Evolutionary conservation across 2,329 filamentous ascomycete species (phyloP), one percentile per base, ranked within the genome.

Genomic region (Verticillium dahliae): DNA sequence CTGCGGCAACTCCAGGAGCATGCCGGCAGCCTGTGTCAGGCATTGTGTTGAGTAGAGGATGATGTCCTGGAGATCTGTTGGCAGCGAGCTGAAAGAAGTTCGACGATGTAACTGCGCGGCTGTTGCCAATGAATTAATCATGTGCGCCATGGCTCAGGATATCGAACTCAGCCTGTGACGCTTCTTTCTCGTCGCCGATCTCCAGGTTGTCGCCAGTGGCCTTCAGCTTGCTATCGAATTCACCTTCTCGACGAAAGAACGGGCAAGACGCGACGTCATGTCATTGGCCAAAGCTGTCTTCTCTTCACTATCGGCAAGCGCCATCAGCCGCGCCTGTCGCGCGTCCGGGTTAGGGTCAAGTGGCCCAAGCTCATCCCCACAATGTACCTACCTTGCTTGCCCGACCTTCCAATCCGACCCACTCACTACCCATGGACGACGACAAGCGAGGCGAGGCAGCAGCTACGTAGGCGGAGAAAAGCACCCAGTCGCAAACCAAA

Each of bases 1-100:
- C 72, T 97, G 92, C 6, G 92, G 90, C 45, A 98, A 81, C 57
- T 91, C 86, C 3, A 99, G 82, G 18, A 98, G 84, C 58, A 96
- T 82, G 35, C 91, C 91, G 11, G 90, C 90, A 27, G 89, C 86
- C 74, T 95, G 91, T 3, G 89, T 91, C 54, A 94, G 83, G 67
- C 85, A 84, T 71, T 90, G 87, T 39, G 89, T 88, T 60, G 88
- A 82, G 72, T 88, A 89, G 68, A 89, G 88, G 65, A 93, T 80
- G 65, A 85, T 83, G 70, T 90, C 87, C 72, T 91, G 89, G 14
- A 94, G 78, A 65, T 91, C 87, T 37, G 77, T 75, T 1, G 90
- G 88, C 2, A 93, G 73, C 69, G 79, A 73, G 75, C 85, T 74
- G 76, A 87, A 73, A 62, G 82, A 72, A 67, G 83, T 70, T 69